Evolutionary conservation across 2,329 filamentous ascomycete genomes (phyloP).

Genomic region (Emmonsia crescens): DNA sequence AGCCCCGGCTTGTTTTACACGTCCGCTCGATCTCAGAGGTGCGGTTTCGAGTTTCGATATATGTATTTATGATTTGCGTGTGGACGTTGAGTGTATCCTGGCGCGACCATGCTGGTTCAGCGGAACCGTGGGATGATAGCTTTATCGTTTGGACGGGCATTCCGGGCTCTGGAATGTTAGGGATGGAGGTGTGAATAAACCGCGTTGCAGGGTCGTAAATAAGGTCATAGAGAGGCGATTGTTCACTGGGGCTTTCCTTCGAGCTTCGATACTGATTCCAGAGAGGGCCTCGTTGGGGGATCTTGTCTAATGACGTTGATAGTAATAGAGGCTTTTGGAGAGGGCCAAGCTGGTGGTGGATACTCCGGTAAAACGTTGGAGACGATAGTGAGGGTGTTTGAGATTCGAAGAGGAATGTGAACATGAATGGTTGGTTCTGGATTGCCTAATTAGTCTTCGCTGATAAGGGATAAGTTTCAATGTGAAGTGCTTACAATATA

Average conservation of each 20-base stretch:
- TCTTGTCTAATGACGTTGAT: conserved; percentile 36
- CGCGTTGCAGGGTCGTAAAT: conserved; percentile 49
- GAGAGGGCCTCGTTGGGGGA: conserved; percentile 27
- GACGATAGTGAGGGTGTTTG: conserved; percentile 31
- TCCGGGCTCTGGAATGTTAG: conserved; percentile 50
- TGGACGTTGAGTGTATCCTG: conserved; percentile 53
- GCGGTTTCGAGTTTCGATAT: conserved; percentile 40
- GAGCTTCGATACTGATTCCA: conserved; percentile 22
- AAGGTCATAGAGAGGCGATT: conserved; percentile 47
- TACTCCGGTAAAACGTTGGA: conserved; percentile 36
- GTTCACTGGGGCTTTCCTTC: conserved; percentile 22
- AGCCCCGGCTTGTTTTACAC: conserved; percentile 52
- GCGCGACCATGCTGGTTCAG: conserved; percentile 36
- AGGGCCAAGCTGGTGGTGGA: conserved; percentile 40
- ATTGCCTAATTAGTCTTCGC: not conserved
- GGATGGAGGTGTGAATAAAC: conserved; percentile 51
- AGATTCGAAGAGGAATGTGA: conserved; percentile 39
- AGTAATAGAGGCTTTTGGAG: conserved; percentile 36
- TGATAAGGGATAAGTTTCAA: not conserved
- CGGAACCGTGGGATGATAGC: conserved; percentile 7
- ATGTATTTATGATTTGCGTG: conserved; percentile 47
- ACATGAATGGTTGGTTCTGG: conserved; percentile 38
- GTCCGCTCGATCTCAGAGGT: conserved; percentile 47
- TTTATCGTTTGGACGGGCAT: conserved; percentile 18
- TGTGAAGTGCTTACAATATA: conserved; percentile 28